Percentiles rank a stretch among this genome's conserved stretches.
Evolutionary conservation across 129 eudicot species (phyloP).

Genomic region (Oenanthe sinensis): DNA sequence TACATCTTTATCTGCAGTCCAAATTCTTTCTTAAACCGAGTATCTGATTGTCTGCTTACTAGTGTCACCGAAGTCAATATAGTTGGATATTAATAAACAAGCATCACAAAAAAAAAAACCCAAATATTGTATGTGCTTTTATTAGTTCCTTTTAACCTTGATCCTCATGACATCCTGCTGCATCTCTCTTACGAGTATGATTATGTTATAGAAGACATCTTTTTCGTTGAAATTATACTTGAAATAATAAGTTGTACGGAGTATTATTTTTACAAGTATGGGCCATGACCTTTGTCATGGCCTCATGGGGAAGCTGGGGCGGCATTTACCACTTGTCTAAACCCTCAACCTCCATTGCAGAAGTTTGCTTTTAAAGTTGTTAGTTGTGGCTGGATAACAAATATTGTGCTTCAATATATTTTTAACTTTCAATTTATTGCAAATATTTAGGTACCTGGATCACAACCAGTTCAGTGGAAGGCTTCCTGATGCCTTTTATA

Average conservation of each 20-base stretch:
- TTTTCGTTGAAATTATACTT: not conserved
- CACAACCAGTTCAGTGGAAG: constrained; percentile 95
- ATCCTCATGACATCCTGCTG: not conserved
- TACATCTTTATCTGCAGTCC: not conserved
- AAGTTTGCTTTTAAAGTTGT: not conserved
- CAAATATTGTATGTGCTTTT: not conserved
- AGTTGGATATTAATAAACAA: not conserved
- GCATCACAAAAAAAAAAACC: not conserved
- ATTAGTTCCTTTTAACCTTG: not conserved
- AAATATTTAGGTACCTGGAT: constrained; percentile 72
- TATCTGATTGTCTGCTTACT: not conserved
- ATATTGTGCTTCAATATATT: not conserved
- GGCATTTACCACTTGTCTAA: not conserved
- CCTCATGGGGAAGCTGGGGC: too few relatives aligned
- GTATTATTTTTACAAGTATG: too few relatives aligned
- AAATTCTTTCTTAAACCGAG: not conserved
- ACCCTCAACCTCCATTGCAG: not conserved
- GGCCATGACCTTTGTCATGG: not conserved
- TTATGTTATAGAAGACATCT: not conserved
- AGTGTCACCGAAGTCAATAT: not conserved
- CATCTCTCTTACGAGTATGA: not conserved
- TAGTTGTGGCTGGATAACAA: not conserved
- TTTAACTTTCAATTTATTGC: not conserved
- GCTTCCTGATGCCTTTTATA: constrained; percentile 93
- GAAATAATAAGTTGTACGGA: not conserved